Conservation (phyloP, 768 basidiomycete species). For the Cubamyces lactineus region DNA sequence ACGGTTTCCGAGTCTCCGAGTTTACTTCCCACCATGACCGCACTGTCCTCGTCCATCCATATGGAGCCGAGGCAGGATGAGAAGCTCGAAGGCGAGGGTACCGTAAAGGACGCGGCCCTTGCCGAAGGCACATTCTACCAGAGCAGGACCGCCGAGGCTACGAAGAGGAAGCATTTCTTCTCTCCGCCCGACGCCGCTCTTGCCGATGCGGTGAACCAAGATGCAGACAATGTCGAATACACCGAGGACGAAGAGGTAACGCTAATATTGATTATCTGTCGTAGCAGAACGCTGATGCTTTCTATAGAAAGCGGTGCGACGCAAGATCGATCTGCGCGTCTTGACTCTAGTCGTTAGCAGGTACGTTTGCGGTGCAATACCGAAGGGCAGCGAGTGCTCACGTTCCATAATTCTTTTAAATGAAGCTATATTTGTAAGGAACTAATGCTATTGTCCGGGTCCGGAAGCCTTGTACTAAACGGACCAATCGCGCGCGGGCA, state of each 20-base stretch:
- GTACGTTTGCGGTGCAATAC: slow-evolving; percentile 32
- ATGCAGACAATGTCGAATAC: slow-evolving; percentile 53
- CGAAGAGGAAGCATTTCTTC: slow-evolving; percentile 34
- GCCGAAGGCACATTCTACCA: slow-evolving; percentile 48
- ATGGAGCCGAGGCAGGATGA: slow-evolving; percentile 1
- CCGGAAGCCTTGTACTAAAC: no score
- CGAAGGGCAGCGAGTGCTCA: no score
- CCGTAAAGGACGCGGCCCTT: slow-evolving; percentile 19
- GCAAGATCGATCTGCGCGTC: slow-evolving; percentile 55
- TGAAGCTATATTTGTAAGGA: slow-evolving; percentile 49
- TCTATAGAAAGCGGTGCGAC: slow-evolving; percentile 44
- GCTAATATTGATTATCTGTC: not conserved
- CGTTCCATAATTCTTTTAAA: not conserved
- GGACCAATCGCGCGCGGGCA: no score
- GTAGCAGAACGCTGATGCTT: not conserved
- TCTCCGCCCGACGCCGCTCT: slow-evolving; percentile 34
- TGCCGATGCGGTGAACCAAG: slow-evolving; percentile 54
- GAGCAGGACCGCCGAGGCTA: slow-evolving; percentile 36
- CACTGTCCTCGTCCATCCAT: not conserved
- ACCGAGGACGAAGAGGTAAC: slow-evolving; percentile 53
- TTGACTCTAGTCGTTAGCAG: slow-evolving; percentile 54
- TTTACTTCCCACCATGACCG: slow-evolving; percentile 5
- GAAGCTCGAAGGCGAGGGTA: slow-evolving; percentile 17
- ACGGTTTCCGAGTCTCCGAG: not conserved
- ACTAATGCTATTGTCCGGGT: not conserved